Conservation (phyloP, 2,329 filamentous ascomycete genomes). For the Emmonsiellopsis sp. region DNA sequence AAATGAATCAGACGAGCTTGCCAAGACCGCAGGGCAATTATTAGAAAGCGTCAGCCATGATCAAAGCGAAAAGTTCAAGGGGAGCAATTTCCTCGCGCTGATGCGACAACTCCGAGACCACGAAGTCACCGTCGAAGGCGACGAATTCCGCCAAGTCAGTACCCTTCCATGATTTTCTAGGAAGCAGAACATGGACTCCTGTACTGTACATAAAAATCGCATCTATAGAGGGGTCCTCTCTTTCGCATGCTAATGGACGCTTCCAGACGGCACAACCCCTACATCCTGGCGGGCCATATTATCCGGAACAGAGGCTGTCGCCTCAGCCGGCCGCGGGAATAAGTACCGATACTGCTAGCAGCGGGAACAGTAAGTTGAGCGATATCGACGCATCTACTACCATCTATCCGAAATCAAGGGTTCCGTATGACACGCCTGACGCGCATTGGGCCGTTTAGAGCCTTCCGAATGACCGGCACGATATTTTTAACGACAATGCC, state of each 20-base stretch:
- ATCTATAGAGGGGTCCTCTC: constrained; percentile 16
- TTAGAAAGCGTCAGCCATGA: constrained; percentile 61
- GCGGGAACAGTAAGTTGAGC: constrained; percentile 18
- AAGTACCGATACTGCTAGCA: background rate
- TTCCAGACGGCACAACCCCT: constrained; percentile 32
- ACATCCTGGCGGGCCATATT: constrained; percentile 38
- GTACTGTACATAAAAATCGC: constrained; percentile 23
- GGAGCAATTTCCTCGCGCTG: constrained; percentile 65
- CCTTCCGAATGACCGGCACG: background rate
- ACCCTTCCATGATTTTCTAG: constrained; percentile 32
- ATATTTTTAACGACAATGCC: background rate
- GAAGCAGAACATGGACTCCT: constrained; percentile 26
- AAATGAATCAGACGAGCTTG: constrained; percentile 57
- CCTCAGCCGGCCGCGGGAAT: background rate
- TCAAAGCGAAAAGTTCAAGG: constrained; percentile 62
- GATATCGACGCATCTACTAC: constrained; percentile 8
- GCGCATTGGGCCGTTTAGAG: background rate
- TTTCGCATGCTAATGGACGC: constrained; percentile 22
- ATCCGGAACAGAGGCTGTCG: constrained; percentile 23
- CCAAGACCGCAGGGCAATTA: constrained; percentile 60
- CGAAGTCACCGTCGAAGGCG: constrained; percentile 63
- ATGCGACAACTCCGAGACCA: constrained; percentile 67
- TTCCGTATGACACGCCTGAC: constrained; percentile 1
- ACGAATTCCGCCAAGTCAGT: constrained; percentile 44
- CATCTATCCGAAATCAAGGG: constrained; percentile 2